These are phyloP conservation scores for Gossypium armourianum DNA, from an alignment of 441 rosid genomes.

Conservation along the genomic window DNA sequence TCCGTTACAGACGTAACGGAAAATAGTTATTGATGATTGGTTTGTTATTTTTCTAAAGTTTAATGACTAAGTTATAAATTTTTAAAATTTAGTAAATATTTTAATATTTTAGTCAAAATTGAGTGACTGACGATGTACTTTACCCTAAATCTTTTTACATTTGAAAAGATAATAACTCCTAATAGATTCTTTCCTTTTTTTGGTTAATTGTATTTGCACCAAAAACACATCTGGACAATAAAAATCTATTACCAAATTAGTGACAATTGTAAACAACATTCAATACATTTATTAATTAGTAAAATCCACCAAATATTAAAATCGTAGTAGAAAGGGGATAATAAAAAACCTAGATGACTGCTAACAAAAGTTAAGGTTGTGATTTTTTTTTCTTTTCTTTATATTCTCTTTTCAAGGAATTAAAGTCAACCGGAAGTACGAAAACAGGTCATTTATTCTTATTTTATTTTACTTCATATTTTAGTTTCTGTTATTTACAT, in stretches of 20 bases:
- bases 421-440: background rate
- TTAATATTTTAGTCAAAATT: too few relatives aligned
- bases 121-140: too few relatives aligned
- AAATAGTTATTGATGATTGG: too few relatives aligned
- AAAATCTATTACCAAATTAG: background rate
- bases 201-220: background rate
- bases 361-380: background rate
- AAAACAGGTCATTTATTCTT: background rate
- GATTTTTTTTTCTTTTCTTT: background rate
- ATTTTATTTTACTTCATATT: background rate
- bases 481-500: background rate
- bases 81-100: too few relatives aligned
- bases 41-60: too few relatives aligned
- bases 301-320: background rate
- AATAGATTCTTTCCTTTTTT: background rate
- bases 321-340: background rate
- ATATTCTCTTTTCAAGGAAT: background rate
- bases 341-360: background rate
- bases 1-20: too few relatives aligned
- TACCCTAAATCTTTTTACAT: background rate
- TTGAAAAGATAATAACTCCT: background rate
- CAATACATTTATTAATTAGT: background rate
- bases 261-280: background rate
- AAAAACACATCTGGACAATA: background rate
- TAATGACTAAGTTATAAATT: too few relatives aligned